A percentile compares a stretch with the other conserved stretches of the same genome.
phyloP scores from a whole-genome alignment of 2,329 filamentous ascomycete genomes.

The Pestalotiopsis sp. region DNA sequence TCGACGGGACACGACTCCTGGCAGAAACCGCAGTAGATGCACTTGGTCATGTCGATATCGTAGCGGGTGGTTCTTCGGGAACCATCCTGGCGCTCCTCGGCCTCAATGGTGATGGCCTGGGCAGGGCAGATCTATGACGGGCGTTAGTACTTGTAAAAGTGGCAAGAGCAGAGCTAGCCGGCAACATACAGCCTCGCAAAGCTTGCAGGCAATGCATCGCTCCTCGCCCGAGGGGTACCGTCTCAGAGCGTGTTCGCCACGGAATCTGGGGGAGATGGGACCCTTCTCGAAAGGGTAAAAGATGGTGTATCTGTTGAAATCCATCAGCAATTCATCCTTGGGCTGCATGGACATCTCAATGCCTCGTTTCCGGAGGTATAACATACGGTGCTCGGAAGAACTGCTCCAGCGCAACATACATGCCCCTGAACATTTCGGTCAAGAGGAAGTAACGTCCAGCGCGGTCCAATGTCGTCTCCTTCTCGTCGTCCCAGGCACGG shows the following conservation, averaged over 20 bases:
- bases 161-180: neutral
- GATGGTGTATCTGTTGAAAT: conserved; percentile 79
- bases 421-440: conserved; percentile 93
- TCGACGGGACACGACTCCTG: conserved; percentile 99
- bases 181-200: conserved; percentile 79
- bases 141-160: no score
- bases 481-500: conserved; percentile 78
- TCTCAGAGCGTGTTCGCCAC: conserved; percentile 94
- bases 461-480: conserved; percentile 78
- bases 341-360: neutral
- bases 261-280: conserved; percentile 95
- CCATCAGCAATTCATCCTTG: conserved; percentile 10
- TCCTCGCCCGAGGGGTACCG: conserved; percentile 97
- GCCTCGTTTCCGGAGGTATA: neutral
- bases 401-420: conserved; percentile 97
- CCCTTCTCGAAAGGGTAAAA: conserved; percentile 99
- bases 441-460: conserved; percentile 93
- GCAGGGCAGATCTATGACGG: conserved; percentile 79
- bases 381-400: conserved; percentile 98
- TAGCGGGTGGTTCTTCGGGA: conserved; percentile 95
- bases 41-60: conserved; percentile 99
- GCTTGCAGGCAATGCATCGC: conserved; percentile 99
- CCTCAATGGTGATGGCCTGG: conserved; percentile 98
- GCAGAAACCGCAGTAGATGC: conserved; percentile 99
- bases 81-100: conserved; percentile 95